Conservation (phyloP, 495 filamentous ascomycete genomes). For the Sporormia fimetaria region DNA sequence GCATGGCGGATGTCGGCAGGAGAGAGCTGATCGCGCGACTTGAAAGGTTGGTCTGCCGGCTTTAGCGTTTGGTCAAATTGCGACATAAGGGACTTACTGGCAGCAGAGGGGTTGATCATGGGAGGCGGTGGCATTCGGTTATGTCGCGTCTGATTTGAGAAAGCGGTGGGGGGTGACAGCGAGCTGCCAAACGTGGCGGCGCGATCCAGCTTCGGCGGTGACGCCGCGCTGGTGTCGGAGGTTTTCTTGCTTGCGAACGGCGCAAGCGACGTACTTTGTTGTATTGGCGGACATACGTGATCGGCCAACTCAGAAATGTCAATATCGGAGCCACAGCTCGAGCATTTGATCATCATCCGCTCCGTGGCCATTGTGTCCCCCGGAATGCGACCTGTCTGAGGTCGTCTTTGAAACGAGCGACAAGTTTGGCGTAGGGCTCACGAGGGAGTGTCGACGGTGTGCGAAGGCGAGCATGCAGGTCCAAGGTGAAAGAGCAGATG, state of each 20-base stretch:
- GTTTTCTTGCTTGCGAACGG: background rate
- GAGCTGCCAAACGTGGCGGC: slow-evolving; percentile 13
- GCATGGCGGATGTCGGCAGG: too few relatives aligned
- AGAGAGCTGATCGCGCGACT: slow-evolving; percentile 41
- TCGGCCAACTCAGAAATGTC: slow-evolving; percentile 89
- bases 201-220: slow-evolving; percentile 19
- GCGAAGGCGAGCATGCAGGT: too few relatives aligned
- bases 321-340: slow-evolving; percentile 70
- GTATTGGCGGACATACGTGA: slow-evolving; percentile 52
- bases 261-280: slow-evolving; percentile 14
- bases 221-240: slow-evolving; percentile 1
- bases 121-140: slow-evolving; percentile 36
- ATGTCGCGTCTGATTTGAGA: slow-evolving; percentile 16
- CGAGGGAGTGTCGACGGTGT: too few relatives aligned
- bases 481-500: too few relatives aligned
- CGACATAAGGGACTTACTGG: slow-evolving; percentile 38
- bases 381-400: background rate
- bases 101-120: slow-evolving; percentile 43
- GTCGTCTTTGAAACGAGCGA: background rate
- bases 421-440: background rate
- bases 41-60: slow-evolving; percentile 25
- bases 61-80: slow-evolving; percentile 4
- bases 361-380: slow-evolving; percentile 34
- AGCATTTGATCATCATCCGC: slow-evolving; percentile 83
- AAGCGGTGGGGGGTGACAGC: slow-evolving; percentile 8